These are phyloP conservation scores for Coniosporium apollinis DNA, from an alignment of 495 filamentous ascomycete species.

Conservation along the genomic window DNA sequence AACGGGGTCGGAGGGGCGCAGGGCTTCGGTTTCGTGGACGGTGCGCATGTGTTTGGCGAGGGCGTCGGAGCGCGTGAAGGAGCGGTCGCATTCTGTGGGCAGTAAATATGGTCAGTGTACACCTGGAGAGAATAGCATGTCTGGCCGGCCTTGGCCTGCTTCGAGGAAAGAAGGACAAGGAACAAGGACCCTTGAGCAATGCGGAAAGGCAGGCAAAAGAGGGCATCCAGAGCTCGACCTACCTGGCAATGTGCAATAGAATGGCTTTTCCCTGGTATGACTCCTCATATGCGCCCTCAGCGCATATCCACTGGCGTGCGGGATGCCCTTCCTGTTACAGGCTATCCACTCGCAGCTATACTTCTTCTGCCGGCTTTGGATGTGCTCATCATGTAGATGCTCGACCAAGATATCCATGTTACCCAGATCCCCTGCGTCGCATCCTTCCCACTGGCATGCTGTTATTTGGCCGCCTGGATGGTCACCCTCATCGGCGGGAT, in stretches of 20 bases:
- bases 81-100: conserved; percentile 88
- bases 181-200: too few species aligned
- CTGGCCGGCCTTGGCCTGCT: background rate
- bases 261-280: conserved; percentile 95
- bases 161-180: conserved; percentile 1
- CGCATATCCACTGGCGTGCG: conserved; percentile 89
- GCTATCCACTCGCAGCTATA: conserved; percentile 94
- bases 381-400: conserved; percentile 87
- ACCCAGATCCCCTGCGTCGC: conserved; percentile 56
- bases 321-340: conserved; percentile 68
- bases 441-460: conserved; percentile 77
- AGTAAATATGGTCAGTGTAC: too few species aligned
- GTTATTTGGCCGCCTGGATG: conserved; percentile 63
- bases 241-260: conserved; percentile 92
- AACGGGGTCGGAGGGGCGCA: conserved; percentile 74
- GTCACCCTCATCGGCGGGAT: conserved; percentile 53
- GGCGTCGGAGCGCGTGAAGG: conserved; percentile 92
- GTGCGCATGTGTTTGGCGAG: conserved; percentile 98
- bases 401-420: conserved; percentile 91
- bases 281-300: conserved; percentile 93
- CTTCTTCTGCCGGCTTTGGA: conserved; percentile 63
- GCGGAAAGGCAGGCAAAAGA: too few species aligned
- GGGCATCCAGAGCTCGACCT: conserved; percentile 14
- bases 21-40: conserved; percentile 89
- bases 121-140: background rate